Evolutionary conservation across 306 rosid genomes (phyloP), one percentile per base, ranked within the genome.

Genomic region (Corylus americana): DNA sequence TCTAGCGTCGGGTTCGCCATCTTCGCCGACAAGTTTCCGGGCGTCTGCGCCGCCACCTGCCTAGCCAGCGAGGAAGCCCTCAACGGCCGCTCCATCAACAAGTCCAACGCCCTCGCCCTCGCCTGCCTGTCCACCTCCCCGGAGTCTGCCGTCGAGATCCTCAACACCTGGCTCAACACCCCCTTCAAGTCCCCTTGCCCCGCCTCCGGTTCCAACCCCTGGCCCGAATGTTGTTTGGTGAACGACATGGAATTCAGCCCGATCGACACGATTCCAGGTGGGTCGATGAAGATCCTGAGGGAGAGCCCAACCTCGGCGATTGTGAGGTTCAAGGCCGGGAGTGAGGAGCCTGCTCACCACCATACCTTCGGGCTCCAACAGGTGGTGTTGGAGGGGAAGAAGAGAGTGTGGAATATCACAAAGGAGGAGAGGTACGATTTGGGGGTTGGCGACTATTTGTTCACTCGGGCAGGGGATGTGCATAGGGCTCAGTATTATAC

Each of bases 321-420:
- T 13, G 97, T 94, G 49, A 83, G 88, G 77, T 94, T 94, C 61
- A 83, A 80, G 85, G 97, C 96, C 0, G 96, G 96, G 78, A 92
- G 94, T 50, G 94, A 90, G 17, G 98, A 92, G 79, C 98, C 94
- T 12, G 98, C 96, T 10, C 98, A 94, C 37, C 97, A 90, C 84
- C 98, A 92, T 68, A 92, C 94, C 0, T 92, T 90, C 45, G 97
- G 97, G 29, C 98, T 90, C 45, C 97, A 94, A 66, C 73, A 92
- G 92, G 92, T 92, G 54, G 98, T 94, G 74, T 7, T 84, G 3
- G 82, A 88, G 71, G 98, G 96, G 77, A 92, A 79, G 79, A 94
- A 94, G 88, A 94, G 88, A 1, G 97, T 94, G 53, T 94, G 98
- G 98, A 94, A 92, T 78, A 16, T 92, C 69, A 92, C 82, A 11